Percentiles rank a stretch among this genome's conserved stretches.
These are phyloP conservation scores for Mycena filopes DNA, from an alignment of 768 basidiomycete genomes.

Conservation along the genomic window DNA sequence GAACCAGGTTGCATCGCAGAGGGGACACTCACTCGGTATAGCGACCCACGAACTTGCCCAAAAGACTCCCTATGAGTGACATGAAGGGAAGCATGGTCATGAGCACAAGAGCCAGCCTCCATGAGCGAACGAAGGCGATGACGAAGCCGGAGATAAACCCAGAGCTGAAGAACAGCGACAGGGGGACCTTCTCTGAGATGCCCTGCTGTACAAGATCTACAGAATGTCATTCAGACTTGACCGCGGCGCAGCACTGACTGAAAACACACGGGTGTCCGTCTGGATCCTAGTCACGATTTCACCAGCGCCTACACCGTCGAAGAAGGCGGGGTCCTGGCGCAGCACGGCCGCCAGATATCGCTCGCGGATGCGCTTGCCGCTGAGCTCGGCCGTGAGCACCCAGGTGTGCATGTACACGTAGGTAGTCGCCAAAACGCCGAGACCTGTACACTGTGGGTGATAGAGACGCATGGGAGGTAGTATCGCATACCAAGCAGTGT, in stretches of 20 bases:
- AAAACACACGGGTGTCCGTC: constrained; percentile 83
- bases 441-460: neutral
- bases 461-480: neutral
- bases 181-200: constrained; percentile 89
- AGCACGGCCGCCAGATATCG: constrained; percentile 80
- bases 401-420: constrained; percentile 77
- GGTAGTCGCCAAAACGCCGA: constrained; percentile 80
- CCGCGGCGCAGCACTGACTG: neutral
- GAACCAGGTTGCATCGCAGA: neutral
- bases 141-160: constrained; percentile 86
- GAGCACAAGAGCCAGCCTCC: constrained; percentile 88
- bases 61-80: constrained; percentile 71
- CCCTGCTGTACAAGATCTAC: constrained; percentile 90
- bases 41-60: constrained; percentile 72
- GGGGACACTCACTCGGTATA: constrained; percentile 68
- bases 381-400: constrained; percentile 82
- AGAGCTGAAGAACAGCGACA: constrained; percentile 67
- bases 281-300: constrained; percentile 94
- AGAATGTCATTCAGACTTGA: constrained; percentile 5
- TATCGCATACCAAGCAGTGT: constrained; percentile 61
- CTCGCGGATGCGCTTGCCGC: constrained; percentile 86
- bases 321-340: constrained; percentile 89
- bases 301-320: constrained; percentile 93
- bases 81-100: constrained; percentile 88
- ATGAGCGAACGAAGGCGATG: constrained; percentile 73